Evolutionary conservation across 2,329 filamentous ascomycete species (phyloP).

Genomic region (Calonectria pseudoturangicola): DNA sequence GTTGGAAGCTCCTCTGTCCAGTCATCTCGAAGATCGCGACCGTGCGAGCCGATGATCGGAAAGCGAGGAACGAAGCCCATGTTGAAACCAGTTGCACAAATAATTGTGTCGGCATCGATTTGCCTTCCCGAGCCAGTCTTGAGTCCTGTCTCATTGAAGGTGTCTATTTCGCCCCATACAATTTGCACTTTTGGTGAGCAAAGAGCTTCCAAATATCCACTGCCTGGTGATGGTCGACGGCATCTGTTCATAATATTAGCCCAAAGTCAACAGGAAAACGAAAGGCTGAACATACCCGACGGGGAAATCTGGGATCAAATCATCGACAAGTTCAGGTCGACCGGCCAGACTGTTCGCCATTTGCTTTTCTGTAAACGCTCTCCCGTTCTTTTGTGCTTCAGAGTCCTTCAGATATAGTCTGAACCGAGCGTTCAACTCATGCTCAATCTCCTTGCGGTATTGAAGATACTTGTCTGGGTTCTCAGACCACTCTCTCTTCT

Average conservation of each 20-base stretch:
- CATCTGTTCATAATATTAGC: not conserved
- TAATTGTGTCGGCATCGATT: not conserved
- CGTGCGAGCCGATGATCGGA: conserved; percentile 1
- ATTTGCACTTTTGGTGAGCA: conserved; percentile 6
- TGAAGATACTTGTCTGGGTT: not conserved
- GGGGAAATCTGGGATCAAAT: not conserved
- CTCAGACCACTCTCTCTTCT: not conserved
- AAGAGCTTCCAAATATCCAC: conserved; percentile 2
- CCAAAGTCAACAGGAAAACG: not conserved
- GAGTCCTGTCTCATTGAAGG: not conserved
- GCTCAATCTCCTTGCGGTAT: not conserved
- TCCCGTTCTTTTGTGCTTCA: not conserved
- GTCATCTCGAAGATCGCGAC: conserved; percentile 1
- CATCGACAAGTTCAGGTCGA: not conserved
- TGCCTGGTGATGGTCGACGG: not conserved
- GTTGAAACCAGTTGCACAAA: conserved; percentile 5
- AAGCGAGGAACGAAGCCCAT: not conserved
- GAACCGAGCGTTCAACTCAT: not conserved
- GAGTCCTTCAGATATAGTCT: not conserved
- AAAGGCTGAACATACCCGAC: not conserved
- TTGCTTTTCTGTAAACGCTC: not conserved
- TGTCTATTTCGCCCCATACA: not conserved
- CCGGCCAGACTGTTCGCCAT: not conserved
- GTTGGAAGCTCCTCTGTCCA: conserved; percentile 7
- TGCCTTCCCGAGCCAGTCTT: not conserved